A percentile compares a stretch with the other conserved stretches of the same genome.
These are phyloP conservation scores for Seiridium unicorne DNA, from an alignment of 2,329 filamentous ascomycete genomes.

Conservation along the genomic window DNA sequence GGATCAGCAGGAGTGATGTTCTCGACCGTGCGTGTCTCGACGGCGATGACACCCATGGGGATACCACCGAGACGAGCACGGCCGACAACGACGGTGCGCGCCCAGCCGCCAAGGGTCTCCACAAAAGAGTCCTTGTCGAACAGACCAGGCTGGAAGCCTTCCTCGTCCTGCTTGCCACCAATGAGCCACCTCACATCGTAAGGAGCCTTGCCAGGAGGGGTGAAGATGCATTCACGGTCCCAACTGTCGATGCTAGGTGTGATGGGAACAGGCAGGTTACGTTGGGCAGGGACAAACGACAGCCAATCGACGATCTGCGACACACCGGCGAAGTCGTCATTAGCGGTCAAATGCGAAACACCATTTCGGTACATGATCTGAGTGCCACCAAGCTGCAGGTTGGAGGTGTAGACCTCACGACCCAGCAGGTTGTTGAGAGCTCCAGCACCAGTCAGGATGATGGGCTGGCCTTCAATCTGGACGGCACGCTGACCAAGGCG, in stretches of 20 bases:
- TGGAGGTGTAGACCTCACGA: slow-evolving; percentile 97
- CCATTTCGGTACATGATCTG: slow-evolving; percentile 99
- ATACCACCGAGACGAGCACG: slow-evolving; percentile 96
- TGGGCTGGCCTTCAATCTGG: slow-evolving; percentile 97
- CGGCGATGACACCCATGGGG: slow-evolving; percentile 95
- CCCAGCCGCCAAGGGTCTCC: slow-evolving; percentile 95
- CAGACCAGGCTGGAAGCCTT: slow-evolving; percentile 84
- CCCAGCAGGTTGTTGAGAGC: slow-evolving; percentile 98
- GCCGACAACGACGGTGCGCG: slow-evolving; percentile 92
- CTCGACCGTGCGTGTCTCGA: slow-evolving; percentile 94
- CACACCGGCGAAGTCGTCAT: slow-evolving; percentile 96
- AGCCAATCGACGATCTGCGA: slow-evolving; percentile 98
- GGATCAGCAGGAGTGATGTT: slow-evolving; percentile 96
- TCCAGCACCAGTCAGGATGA: slow-evolving; percentile 95
- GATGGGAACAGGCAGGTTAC: slow-evolving; percentile 89
- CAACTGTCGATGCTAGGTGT: slow-evolving; percentile 80
- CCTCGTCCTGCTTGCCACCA: slow-evolving; percentile 78
- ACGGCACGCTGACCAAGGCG: slow-evolving; percentile 97
- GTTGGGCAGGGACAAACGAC: slow-evolving; percentile 95
- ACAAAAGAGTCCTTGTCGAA: slow-evolving; percentile 98
- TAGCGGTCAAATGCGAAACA: slow-evolving; percentile 98
- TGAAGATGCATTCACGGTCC: slow-evolving; percentile 90
- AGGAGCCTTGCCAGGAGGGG: slow-evolving; percentile 75
- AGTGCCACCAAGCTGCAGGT: slow-evolving; percentile 98
- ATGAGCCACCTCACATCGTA: slow-evolving; percentile 97